A percentile compares a stretch with the other conserved stretches of the same genome.
phyloP scores from a whole-genome alignment of 2,329 filamentous ascomycete species.

The Hypoxylon sp. region DNA sequence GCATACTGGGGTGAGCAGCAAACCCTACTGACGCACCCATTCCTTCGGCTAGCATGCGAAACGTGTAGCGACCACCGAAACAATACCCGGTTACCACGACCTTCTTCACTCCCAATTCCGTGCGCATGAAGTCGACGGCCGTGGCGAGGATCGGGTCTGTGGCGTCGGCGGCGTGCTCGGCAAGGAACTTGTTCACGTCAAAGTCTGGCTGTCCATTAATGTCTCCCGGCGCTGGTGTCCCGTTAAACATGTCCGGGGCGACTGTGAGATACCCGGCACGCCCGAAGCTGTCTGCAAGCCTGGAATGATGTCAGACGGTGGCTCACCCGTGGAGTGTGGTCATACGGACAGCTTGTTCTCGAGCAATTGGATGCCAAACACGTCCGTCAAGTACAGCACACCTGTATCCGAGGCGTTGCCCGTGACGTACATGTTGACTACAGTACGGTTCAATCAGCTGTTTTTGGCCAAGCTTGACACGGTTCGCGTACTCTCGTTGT shows the following conservation, averaged over 20 bases:
- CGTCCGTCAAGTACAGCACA: slow-evolving; percentile 46
- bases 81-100: slow-evolving; percentile 70
- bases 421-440: slow-evolving; percentile 47
- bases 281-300: slow-evolving; percentile 48
- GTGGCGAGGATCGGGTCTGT: slow-evolving; percentile 58
- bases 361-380: slow-evolving; percentile 46
- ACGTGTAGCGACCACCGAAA: slow-evolving; percentile 67
- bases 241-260: slow-evolving; percentile 47
- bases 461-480: not conserved
- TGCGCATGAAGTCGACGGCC: slow-evolving; percentile 55
- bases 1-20: slow-evolving; percentile 70
- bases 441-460: slow-evolving; percentile 7
- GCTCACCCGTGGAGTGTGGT: not conserved
- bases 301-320: slow-evolving; percentile 23
- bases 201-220: slow-evolving; percentile 41
- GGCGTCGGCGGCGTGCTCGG: slow-evolving; percentile 49
- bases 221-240: slow-evolving; percentile 44
- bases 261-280: slow-evolving; percentile 48
- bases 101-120: slow-evolving; percentile 57
- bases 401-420: slow-evolving; percentile 40
- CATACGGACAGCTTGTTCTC: slow-evolving; percentile 42
- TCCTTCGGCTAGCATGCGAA: slow-evolving; percentile 60
- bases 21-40: slow-evolving; percentile 65
- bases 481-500: slow-evolving; percentile 39
- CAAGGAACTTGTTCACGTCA: slow-evolving; percentile 43